phyloP scores from a whole-genome alignment of 106 monocot species.

The Allium sativum region DNA sequence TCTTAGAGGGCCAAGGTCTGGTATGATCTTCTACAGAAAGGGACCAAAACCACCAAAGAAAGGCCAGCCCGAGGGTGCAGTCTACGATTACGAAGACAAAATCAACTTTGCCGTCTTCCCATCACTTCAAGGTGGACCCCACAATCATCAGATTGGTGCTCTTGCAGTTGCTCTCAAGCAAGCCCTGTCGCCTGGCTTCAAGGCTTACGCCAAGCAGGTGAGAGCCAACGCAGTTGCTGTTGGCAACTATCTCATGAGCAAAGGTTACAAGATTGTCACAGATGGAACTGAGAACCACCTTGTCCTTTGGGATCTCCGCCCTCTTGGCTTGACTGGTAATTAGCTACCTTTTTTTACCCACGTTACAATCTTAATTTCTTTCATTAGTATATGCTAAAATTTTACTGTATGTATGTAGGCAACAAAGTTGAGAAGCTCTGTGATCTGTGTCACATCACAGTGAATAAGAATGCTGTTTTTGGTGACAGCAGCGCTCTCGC shows the following conservation, averaged over 20 bases:
- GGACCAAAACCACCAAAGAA: slow-evolving; percentile 91
- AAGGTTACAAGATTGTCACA: slow-evolving; percentile 83
- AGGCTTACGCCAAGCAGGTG: slow-evolving; percentile 80
- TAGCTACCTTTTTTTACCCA: neutral
- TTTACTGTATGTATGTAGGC: slow-evolving; percentile 25
- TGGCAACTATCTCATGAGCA: slow-evolving; percentile 66
- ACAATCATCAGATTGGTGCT: slow-evolving; percentile 92
- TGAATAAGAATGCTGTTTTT: slow-evolving; percentile 97
- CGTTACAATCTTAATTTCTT: too few species aligned
- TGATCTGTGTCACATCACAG: slow-evolving; percentile 81
- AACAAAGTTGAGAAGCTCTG: slow-evolving; percentile 98
- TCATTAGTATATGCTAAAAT: too few species aligned
- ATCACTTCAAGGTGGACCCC: slow-evolving; percentile 91
- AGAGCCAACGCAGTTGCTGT: slow-evolving; percentile 78
- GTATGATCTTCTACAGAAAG: slow-evolving; percentile 98
- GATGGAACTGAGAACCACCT: slow-evolving; percentile 94
- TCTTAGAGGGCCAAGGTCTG: slow-evolving; percentile 82
- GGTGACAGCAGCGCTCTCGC: slow-evolving; percentile 93
- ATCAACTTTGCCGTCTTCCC: slow-evolving; percentile 96
- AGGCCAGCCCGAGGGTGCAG: slow-evolving; percentile 69
- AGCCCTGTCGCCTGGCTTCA: slow-evolving; percentile 54
- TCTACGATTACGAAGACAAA: slow-evolving; percentile 82
- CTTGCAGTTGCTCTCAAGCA: slow-evolving; percentile 86
- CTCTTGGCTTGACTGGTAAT: slow-evolving; percentile 95
- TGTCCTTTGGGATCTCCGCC: slow-evolving; percentile 90